These are phyloP conservation scores for Epichloe typhina DNA, from an alignment of 2,329 filamentous ascomycete species.

Conservation along the genomic window DNA sequence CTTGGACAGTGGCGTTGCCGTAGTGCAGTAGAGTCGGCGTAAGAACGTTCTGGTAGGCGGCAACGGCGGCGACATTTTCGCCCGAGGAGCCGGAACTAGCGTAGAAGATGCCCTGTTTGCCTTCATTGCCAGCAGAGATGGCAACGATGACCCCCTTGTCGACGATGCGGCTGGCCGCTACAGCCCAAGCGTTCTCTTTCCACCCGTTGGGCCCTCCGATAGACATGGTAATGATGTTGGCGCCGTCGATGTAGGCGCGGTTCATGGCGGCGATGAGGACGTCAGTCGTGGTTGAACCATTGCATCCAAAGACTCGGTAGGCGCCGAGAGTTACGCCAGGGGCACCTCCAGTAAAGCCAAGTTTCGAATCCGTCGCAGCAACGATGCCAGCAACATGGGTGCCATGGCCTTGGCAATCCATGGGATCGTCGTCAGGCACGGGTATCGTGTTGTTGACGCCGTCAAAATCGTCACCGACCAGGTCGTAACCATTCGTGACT, in stretches of 20 bases:
- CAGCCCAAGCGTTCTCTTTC: too few species aligned
- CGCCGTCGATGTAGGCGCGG: conserved; percentile 38
- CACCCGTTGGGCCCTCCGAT: conserved; percentile 8
- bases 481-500: conserved; percentile 12
- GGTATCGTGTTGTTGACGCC: conserved; percentile 5
- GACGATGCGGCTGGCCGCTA: too few species aligned
- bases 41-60: conserved; percentile 11
- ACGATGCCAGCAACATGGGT: conserved; percentile 13
- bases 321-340: conserved; percentile 2
- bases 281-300: conserved; percentile 23
- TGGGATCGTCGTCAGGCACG: conserved; percentile 10
- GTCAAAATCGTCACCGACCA: conserved; percentile 12
- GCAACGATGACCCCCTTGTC: too few species aligned
- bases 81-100: conserved; percentile 1
- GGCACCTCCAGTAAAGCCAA: conserved; percentile 3
- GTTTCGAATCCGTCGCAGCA: conserved; percentile 10
- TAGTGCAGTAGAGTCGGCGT: conserved; percentile 1
- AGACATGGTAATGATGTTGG: conserved; percentile 15
- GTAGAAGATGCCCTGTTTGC: conserved; percentile 11
- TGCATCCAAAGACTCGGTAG: conserved; percentile 4
- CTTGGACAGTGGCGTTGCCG: neutral
- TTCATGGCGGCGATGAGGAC: conserved; percentile 40
- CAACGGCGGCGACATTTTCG: conserved; percentile 7
- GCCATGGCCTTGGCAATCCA: conserved; percentile 11
- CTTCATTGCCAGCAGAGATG: conserved; percentile 14